These are phyloP conservation scores for Chaetomiaceae sp. DNA, from an alignment of 2,329 filamentous ascomycete species.

Conservation along the genomic window DNA sequence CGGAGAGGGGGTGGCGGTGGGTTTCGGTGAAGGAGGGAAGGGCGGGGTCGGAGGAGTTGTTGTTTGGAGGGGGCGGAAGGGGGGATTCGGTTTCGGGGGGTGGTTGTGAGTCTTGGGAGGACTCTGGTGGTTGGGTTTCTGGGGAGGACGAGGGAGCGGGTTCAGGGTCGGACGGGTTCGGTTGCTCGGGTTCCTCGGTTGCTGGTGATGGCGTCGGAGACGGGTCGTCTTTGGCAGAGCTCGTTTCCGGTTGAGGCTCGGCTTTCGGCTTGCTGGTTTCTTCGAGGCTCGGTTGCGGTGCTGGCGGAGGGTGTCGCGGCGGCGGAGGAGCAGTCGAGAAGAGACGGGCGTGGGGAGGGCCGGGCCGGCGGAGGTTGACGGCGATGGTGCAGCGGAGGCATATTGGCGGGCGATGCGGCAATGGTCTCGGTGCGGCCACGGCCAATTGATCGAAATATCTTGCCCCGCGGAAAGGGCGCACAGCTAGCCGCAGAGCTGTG, in stretches of 20 bases:
- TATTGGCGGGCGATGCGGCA: constrained; percentile 19
- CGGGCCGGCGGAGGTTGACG: constrained; percentile 12
- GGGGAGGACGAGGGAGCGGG: background rate
- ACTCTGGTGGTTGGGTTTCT: background rate
- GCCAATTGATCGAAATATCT: constrained; percentile 18
- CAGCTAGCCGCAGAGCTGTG: constrained; percentile 24
- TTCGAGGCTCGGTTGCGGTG: background rate
- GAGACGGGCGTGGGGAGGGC: constrained; percentile 23
- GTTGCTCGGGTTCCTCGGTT: background rate
- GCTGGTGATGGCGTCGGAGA: background rate
- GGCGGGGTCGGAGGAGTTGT: constrained; percentile 1
- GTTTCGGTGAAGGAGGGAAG: constrained; percentile 46
- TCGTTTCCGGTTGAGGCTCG: background rate
- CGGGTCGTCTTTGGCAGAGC: background rate
- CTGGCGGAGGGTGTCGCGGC: constrained; percentile 12
- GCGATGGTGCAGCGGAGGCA: constrained; percentile 29
- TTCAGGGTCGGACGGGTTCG: background rate
- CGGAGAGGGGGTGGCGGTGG: constrained; percentile 40
- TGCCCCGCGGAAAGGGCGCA: constrained; percentile 18
- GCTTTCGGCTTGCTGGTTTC: background rate
- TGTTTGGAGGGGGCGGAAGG: background rate
- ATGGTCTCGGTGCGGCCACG: background rate
- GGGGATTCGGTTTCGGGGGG: constrained; percentile 10
- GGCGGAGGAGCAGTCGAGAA: constrained; percentile 31
- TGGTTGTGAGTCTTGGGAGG: background rate